These are phyloP conservation scores for Chaetomium globosum DNA, from an alignment of 2,329 filamentous ascomycete species.

Conservation along the genomic window DNA sequence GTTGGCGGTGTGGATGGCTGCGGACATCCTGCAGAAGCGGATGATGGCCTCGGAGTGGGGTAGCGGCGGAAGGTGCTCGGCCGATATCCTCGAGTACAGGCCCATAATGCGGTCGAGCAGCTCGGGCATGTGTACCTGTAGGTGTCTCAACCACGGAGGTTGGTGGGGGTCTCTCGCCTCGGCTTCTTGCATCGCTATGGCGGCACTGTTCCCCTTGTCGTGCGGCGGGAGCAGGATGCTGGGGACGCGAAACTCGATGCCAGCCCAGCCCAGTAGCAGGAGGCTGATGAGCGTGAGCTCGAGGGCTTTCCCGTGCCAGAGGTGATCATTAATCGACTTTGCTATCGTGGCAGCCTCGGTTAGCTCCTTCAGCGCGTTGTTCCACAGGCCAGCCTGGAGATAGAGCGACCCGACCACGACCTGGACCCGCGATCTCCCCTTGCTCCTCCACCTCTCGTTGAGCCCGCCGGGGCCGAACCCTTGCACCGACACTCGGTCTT, in stretches of 20 bases:
- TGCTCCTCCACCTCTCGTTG: constrained; percentile 76
- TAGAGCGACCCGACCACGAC: constrained; percentile 84
- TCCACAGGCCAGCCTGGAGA: constrained; percentile 86
- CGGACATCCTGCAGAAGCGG: constrained; percentile 70
- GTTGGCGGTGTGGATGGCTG: constrained; percentile 65
- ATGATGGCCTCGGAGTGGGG: constrained; percentile 73
- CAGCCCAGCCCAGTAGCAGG: constrained; percentile 80
- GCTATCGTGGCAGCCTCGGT: constrained; percentile 77
- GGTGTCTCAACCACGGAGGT: constrained; percentile 56
- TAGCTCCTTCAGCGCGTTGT: constrained; percentile 81
- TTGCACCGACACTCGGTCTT: constrained; percentile 63
- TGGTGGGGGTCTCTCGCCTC: constrained; percentile 51
- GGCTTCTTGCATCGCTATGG: constrained; percentile 44
- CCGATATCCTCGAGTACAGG: constrained; percentile 70
- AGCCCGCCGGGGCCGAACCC: constrained; percentile 73
- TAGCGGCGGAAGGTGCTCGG: constrained; percentile 71
- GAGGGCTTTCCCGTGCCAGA: constrained; percentile 97
- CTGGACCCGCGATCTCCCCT: constrained; percentile 76
- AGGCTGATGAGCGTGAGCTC: constrained; percentile 84
- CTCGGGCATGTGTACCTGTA: constrained; percentile 68
- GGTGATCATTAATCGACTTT: constrained; percentile 79
- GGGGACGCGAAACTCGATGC: constrained; percentile 79
- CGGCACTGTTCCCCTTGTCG: constrained; percentile 47
- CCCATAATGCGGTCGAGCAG: constrained; percentile 73
- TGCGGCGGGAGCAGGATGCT: constrained; percentile 56